Evolutionary conservation across 2,329 filamentous ascomycete genomes (phyloP).

Genomic region (Zymoseptoria crescenta): DNA sequence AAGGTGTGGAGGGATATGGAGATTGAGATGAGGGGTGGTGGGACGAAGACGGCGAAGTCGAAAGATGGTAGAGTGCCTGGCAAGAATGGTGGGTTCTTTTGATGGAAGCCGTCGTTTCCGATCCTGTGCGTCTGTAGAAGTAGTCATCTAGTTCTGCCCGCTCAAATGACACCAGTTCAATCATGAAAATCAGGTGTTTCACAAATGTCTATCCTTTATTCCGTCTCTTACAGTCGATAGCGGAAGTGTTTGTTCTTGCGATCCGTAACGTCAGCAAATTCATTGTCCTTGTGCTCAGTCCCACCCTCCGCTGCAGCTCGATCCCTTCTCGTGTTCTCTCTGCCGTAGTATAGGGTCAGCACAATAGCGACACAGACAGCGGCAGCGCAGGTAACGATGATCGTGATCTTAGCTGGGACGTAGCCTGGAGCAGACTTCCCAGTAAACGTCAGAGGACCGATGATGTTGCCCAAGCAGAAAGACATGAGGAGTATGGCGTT

Average conservation of each 20-base stretch:
- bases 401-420: slow-evolving; percentile 38
- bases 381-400: slow-evolving; percentile 31
- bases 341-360: slow-evolving; percentile 46
- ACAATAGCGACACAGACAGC: slow-evolving; percentile 35
- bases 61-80: background rate
- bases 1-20: background rate
- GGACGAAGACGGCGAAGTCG: background rate
- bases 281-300: slow-evolving; percentile 9
- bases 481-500: slow-evolving; percentile 49
- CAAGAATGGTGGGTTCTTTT: background rate
- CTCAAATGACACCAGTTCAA: background rate
- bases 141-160: background rate
- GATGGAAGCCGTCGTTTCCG: background rate
- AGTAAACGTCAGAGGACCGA: slow-evolving; percentile 35
- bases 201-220: background rate
- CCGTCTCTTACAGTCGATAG: slow-evolving; percentile 7
- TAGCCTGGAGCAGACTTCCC: slow-evolving; percentile 31
- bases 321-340: slow-evolving; percentile 34
- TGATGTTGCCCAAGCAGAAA: slow-evolving; percentile 35
- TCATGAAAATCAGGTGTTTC: background rate
- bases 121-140: background rate
- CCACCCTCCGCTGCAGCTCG: slow-evolving; percentile 1
- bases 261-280: slow-evolving; percentile 26
- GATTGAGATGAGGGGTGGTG: background rate
- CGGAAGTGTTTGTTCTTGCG: slow-evolving; percentile 24